Conservation (phyloP, 2,329 filamentous ascomycete genomes). For the Nannizziopsis barbatae region DNA sequence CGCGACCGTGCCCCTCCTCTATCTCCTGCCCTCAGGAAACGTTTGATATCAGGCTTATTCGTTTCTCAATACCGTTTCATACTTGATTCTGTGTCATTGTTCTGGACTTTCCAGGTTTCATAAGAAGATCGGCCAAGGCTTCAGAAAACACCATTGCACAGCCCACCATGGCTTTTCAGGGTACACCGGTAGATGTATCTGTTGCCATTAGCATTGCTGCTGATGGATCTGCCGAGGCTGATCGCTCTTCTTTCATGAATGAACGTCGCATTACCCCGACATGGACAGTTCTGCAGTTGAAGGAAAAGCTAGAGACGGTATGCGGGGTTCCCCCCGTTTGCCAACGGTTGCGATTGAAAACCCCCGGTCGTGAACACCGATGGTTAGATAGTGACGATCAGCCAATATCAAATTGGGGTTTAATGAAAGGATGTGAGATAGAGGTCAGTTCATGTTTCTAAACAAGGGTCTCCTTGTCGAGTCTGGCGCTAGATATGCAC, state of each 20-base stretch:
- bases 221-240: constrained; percentile 12
- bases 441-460: constrained; percentile 25
- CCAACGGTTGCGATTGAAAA: constrained; percentile 64
- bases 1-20: neutral
- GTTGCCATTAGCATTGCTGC: constrained; percentile 30
- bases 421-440: constrained; percentile 35
- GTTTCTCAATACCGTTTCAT: too few species aligned
- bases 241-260: constrained; percentile 44
- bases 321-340: constrained; percentile 81
- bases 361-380: constrained; percentile 48
- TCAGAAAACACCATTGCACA: neutral
- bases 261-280: constrained; percentile 87
- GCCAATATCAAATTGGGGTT: constrained; percentile 43
- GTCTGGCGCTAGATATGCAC: neutral
- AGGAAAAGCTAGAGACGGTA: constrained; percentile 78
- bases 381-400: constrained; percentile 61
- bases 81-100: too few species aligned
- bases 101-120: too few species aligned
- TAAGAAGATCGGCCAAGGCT: neutral
- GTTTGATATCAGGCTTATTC: too few species aligned
- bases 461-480: neutral
- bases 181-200: constrained; percentile 30
- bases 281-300: constrained; percentile 78
- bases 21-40: too few species aligned
- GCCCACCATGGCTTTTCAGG: constrained; percentile 24